Evolutionary conservation across 2,329 filamentous ascomycete genomes (phyloP), one percentile per base, ranked within the genome.

Genomic region (Sporothrix curviconia): DNA sequence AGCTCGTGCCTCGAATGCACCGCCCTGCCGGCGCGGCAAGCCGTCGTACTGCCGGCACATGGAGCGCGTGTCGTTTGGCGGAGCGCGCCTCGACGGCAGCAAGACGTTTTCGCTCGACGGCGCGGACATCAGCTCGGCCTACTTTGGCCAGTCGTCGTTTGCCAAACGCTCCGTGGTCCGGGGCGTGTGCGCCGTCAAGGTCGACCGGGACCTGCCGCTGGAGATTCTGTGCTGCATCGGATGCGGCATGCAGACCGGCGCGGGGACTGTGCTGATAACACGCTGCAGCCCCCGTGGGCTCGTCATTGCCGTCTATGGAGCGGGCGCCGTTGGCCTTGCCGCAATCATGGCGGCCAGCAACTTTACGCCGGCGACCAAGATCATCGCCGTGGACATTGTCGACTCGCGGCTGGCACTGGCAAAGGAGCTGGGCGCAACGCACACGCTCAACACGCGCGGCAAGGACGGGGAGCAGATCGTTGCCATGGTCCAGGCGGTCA

Each of bases 321-420:
- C 70, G 5, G 74, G 73, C n/a, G 68, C 69, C 14, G 74, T 76
- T 0, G 74, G 73, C 0, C 60, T 75, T 0, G 67, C 69, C 0
- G 74, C 72, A 0, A 59, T 76, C 7, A 72, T 74, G 67, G 72
- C 72, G 1, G 67, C 72, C 1, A 69, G 68, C 24, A 55, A 66
- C 36, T 40, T 66, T 1, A 64, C 63, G 7, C 66, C 66, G 3
- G 62, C 63, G 39, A 64, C 61, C 47, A 32, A 25, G 19, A 70
- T 80, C 52, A 72, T 80, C 9, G 77, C 71, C 5, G 69, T 78
- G 7, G 77, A 80, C 60, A 66, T 78, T 9, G 68, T 77, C 12
- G 65, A 70, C 7, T 63, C 64, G 4, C 69, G 74, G 19, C 66
- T 80, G 12, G 68, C 70, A 24, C 61, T 79, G 22, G 76, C 77